Percentiles rank a stretch among this genome's conserved stretches.
These are phyloP conservation scores for Arabidopsis lyrata DNA, from an alignment of 441 rosid species.

Conservation along the genomic window DNA sequence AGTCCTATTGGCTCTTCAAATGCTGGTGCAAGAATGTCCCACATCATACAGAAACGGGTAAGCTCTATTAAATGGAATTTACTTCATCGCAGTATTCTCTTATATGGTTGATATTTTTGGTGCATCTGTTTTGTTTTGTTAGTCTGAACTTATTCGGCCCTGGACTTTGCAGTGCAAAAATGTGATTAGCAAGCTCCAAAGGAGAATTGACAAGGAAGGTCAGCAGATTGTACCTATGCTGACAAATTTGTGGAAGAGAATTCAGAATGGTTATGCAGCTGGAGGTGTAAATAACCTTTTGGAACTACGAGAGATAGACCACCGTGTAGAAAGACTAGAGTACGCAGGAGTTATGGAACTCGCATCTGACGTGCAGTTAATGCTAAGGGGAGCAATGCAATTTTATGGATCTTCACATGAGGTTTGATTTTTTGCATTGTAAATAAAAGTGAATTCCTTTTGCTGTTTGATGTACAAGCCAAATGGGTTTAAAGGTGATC, in stretches of 20 bases:
- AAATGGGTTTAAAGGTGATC: conserved; percentile 15
- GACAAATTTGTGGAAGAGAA: conserved; percentile 90
- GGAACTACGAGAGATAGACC: conserved; percentile 91
- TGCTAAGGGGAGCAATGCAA: conserved; percentile 93
- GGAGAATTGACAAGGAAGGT: conserved; percentile 94
- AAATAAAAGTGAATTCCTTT: not conserved
- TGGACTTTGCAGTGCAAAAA: conserved; percentile 77
- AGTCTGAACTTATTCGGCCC: conserved; percentile 5
- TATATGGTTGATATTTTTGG: conserved; percentile 3
- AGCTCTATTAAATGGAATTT: conserved; percentile 33
- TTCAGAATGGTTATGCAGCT: conserved; percentile 68
- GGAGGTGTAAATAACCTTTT: conserved; percentile 73
- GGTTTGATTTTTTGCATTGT: conserved; percentile 54
- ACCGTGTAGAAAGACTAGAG: conserved; percentile 83
- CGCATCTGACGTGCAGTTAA: conserved; percentile 85
- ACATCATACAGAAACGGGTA: conserved; percentile 90
- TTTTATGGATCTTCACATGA: conserved; percentile 88
- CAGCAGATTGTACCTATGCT: conserved; percentile 94
- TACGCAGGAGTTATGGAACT: conserved; percentile 87
- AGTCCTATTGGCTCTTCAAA: conserved; percentile 63
- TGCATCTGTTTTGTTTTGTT: conserved; percentile 23
- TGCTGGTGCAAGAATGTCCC: conserved; percentile 77
- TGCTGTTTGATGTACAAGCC: conserved; percentile 20
- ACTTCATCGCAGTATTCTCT: conserved; percentile 21
- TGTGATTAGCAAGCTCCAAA: conserved; percentile 89